Evolutionary conservation across 2,329 filamentous ascomycete species (phyloP).

Genomic region (Periglandula ipomoeae): DNA sequence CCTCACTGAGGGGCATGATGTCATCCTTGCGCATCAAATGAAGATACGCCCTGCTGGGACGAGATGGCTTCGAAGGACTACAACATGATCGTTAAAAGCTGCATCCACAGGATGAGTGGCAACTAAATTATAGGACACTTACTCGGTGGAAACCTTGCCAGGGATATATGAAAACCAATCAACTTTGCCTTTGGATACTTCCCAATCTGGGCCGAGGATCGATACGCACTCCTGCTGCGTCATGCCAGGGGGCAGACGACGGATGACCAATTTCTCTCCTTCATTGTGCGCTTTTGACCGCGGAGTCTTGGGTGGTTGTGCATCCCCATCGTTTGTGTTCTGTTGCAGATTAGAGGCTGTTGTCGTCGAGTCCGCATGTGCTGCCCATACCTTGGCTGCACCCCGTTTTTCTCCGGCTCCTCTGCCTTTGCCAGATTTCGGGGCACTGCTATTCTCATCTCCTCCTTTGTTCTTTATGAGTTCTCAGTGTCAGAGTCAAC

Average conservation of each 20-base stretch:
- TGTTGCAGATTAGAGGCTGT: background rate
- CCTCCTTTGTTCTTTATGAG: constrained; percentile 14
- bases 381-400: constrained; percentile 17
- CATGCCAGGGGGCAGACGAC: constrained; percentile 77
- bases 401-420: constrained; percentile 20
- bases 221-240: constrained; percentile 68
- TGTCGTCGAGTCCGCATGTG: background rate
- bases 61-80: constrained; percentile 77
- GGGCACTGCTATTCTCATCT: constrained; percentile 14
- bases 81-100: constrained; percentile 7
- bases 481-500: background rate
- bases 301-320: constrained; percentile 16
- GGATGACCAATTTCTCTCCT: constrained; percentile 75
- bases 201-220: constrained; percentile 73
- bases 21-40: constrained; percentile 67
- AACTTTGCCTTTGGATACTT: constrained; percentile 66
- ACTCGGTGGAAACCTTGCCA: constrained; percentile 79
- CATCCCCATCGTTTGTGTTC: constrained; percentile 18
- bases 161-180: constrained; percentile 66
- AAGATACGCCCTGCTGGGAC: constrained; percentile 71
- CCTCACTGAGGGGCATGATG: constrained; percentile 58
- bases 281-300: constrained; percentile 25
- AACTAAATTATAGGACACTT: constrained; percentile 21
- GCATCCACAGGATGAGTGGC: background rate
- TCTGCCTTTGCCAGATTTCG: constrained; percentile 15